These are phyloP conservation scores for Neohortaea acidophila DNA, from an alignment of 495 filamentous ascomycete species.

Conservation along the genomic window DNA sequence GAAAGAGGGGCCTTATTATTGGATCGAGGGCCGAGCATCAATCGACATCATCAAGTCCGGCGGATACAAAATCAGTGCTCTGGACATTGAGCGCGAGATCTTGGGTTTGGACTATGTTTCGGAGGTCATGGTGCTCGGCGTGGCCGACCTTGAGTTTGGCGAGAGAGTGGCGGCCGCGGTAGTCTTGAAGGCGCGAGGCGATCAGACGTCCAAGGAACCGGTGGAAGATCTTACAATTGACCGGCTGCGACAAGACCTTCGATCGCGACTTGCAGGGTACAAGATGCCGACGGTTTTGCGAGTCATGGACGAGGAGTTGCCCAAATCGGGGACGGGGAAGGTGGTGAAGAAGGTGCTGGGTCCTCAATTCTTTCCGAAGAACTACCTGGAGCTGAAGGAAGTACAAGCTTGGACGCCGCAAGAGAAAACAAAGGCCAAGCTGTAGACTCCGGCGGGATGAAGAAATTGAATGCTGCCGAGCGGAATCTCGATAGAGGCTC, in stretches of 20 bases:
- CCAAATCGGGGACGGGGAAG: slow-evolving; percentile 35
- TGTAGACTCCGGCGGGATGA: too few species aligned
- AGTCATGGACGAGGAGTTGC: slow-evolving; percentile 32
- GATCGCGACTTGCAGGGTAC: slow-evolving; percentile 29
- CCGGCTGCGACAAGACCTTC: slow-evolving; percentile 29
- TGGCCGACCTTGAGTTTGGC: slow-evolving; percentile 33
- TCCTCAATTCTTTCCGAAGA: slow-evolving; percentile 30
- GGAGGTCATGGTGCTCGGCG: slow-evolving; percentile 34
- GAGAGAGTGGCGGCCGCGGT: slow-evolving; percentile 37
- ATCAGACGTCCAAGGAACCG: slow-evolving; percentile 12
- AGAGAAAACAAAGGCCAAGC: slow-evolving; percentile 6
- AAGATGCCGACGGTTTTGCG: slow-evolving; percentile 36
- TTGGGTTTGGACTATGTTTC: slow-evolving; percentile 26
- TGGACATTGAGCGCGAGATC: slow-evolving; percentile 34
- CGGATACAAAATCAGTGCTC: slow-evolving; percentile 33
- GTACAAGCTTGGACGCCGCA: slow-evolving; percentile 30
- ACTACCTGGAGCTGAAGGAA: slow-evolving; percentile 23
- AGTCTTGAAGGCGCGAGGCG: slow-evolving; percentile 21
- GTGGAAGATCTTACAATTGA: slow-evolving; percentile 23
- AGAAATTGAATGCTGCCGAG: too few species aligned
- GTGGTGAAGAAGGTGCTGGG: slow-evolving; percentile 38
- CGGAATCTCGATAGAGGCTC: too few species aligned
- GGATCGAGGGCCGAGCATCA: slow-evolving; percentile 34
- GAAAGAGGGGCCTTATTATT: slow-evolving; percentile 30
- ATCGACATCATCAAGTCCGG: slow-evolving; percentile 34